These are phyloP conservation scores for Mortierella sp. DNA, from an alignment of 371 early-diverging fungal genomes.

Conservation along the genomic window DNA sequence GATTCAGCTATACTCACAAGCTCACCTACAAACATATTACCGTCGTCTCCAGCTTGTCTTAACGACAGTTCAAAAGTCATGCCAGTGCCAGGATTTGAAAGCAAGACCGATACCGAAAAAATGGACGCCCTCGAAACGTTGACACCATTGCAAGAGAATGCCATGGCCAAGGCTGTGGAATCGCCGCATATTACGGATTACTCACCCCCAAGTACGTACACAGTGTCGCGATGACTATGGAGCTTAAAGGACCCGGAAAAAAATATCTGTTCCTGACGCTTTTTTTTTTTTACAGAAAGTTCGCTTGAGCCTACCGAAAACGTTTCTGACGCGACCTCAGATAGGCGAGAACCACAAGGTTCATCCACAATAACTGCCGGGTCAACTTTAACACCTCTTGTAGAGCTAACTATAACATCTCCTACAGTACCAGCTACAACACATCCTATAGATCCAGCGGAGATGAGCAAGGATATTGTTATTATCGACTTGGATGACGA, in stretches of 20 bases:
- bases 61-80: neutral
- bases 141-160: neutral
- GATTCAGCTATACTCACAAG: neutral
- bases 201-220: neutral
- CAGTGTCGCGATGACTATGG: neutral
- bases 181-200: neutral
- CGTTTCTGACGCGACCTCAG: neutral
- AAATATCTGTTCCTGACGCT: neutral
- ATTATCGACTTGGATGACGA: slow-evolving; percentile 15
- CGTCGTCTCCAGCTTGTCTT: neutral
- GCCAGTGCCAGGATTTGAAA: neutral
- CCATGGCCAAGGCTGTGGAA: neutral
- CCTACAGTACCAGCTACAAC: neutral
- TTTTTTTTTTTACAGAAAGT: neutral
- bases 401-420: neutral
- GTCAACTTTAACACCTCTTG: neutral
- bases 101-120: neutral
- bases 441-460: neutral
- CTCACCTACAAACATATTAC: neutral
- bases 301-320: neutral
- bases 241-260: neutral
- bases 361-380: neutral
- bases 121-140: no score
- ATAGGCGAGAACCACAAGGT: neutral
- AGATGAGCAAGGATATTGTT: neutral